Evolutionary conservation across 1,284 basidiomycete species (phyloP), one percentile per base, ranked within the genome.

Genomic region (Pisolithus thermaeus): DNA sequence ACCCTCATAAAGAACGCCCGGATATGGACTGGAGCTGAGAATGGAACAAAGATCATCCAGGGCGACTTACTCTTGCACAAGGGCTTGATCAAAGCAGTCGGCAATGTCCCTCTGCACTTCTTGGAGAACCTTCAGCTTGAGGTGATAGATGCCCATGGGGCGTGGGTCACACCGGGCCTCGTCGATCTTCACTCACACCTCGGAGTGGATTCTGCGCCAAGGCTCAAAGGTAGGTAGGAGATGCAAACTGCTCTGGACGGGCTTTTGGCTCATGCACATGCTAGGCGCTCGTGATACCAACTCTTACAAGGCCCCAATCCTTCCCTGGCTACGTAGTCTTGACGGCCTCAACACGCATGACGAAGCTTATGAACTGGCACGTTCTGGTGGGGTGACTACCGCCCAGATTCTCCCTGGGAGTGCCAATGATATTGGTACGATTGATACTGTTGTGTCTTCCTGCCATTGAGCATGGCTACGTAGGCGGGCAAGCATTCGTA

Each of bases 171-270:
- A 1, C 83, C 84, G 52, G 84, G 84, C 16, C 70, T 84, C 50
- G 83, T 92, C 37, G 88, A 92, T 62, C 70, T 92, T 55, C 84
- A 95, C 67, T 88, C 87, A 2, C 91, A 93, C 62, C 68, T 92
- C 20, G 91, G 88, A 1, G 70, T 92, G 7, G 68, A 81, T 56
- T 77, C 84, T 49, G 64, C 78, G 2, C 90, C 90, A 0, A 61
- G 71, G 16, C 70, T 83, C 25, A 56, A 61, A 22, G 84, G 84
- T 68, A 52, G 57, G 59, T 52, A 20, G 23, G 22, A 36, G 7
- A 23, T 45, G 16, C 22, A 22, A 3, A 12, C 35, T 3, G 16
- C 3, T 20, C 8, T 16, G 7, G 20, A 3, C 18, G 41, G 16
- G 3, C 12, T 3, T 14, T 11, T 3, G 23, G 37, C 40, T 14